Conservation (phyloP, 345 rosid species). For the Clausena lansium region DNA sequence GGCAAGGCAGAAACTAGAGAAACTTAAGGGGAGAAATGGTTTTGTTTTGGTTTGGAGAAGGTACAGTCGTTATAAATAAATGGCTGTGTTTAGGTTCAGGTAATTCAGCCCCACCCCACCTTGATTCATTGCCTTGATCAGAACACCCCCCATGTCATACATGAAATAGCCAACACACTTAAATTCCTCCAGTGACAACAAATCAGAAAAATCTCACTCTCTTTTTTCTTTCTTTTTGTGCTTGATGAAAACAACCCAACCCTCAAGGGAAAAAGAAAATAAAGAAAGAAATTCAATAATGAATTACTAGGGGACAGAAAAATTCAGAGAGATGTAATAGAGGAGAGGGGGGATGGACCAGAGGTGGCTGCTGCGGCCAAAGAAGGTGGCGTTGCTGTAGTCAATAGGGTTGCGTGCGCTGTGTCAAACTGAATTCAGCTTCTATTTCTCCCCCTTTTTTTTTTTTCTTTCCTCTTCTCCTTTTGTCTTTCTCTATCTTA, state of each 20-base stretch:
- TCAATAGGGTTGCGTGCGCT: constrained; percentile 9
- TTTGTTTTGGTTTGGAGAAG: not conserved
- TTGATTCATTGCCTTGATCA: constrained; percentile 5
- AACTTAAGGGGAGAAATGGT: not conserved
- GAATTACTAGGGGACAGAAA: not conserved
- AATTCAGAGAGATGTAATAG: not conserved
- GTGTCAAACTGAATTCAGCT: constrained; percentile 12
- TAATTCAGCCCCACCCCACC: not conserved
- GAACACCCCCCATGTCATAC: not conserved
- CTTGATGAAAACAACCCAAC: not conserved
- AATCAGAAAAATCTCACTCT: not conserved
- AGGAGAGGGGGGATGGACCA: not conserved
- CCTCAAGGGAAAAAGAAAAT: not conserved
- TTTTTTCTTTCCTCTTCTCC: not conserved
- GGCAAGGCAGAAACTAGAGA: not conserved
- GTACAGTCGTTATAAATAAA: constrained; percentile 8
- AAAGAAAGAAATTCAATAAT: not conserved
- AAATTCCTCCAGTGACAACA: not conserved
- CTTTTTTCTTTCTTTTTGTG: not conserved
- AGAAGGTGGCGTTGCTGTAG: constrained; percentile 17
- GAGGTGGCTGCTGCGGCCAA: constrained; percentile 15
- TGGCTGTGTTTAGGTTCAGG: constrained; percentile 8
- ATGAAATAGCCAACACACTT: not conserved
- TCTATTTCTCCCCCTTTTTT: not conserved
- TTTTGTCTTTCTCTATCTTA: constrained; percentile 10